Evolutionary conservation across 192 early-diverging fungal species (phyloP).

Genomic region (Backusella westeae): DNA sequence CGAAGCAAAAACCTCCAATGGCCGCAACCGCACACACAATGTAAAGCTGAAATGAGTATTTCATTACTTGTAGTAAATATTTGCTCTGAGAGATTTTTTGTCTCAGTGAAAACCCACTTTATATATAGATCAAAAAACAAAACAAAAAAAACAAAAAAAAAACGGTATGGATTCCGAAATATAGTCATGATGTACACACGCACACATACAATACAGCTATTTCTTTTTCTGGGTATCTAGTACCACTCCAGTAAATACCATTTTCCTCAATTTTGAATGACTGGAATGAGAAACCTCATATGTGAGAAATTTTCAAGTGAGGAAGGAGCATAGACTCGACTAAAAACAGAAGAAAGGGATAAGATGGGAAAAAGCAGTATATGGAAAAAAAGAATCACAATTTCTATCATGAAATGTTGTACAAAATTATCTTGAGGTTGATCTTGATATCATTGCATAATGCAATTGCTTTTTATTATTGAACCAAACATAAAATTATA

Average conservation of each 20-base stretch:
- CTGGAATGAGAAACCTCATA: not conserved
- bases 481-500: not conserved
- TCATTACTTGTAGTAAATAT: not conserved
- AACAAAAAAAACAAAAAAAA: not conserved
- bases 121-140: not conserved
- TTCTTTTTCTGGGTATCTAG: not conserved
- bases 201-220: not conserved
- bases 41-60: constrained; percentile 17
- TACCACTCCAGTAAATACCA: not conserved
- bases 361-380: not conserved
- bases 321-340: not conserved
- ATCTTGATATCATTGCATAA: not conserved
- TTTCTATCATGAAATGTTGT: not conserved
- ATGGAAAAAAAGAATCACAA: not conserved
- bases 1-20: constrained; percentile 62
- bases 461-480: not conserved
- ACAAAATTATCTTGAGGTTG: not conserved
- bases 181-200: not conserved
- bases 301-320: not conserved
- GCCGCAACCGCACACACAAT: constrained; percentile 40
- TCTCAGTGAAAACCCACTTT: not conserved
- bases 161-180: not conserved
- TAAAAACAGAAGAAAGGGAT: not conserved
- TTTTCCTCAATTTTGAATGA: not conserved
- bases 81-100: not conserved